Evolutionary conservation across 257 asterid species (phyloP), one percentile per base, ranked within the genome.

Genomic region (Fraxinus pennsylvanica): DNA sequence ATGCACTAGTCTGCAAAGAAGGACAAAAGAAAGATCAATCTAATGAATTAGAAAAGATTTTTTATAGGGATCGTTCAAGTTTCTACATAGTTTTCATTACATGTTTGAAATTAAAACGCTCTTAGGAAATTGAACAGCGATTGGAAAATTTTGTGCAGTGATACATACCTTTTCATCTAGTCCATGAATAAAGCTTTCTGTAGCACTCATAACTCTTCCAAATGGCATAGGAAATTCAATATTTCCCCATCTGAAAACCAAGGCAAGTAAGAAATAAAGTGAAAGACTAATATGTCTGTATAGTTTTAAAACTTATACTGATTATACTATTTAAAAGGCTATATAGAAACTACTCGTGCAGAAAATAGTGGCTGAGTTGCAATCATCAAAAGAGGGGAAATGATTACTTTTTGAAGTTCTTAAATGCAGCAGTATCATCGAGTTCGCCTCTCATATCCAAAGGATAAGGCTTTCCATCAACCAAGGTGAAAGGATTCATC

Each of bases 361-460:
- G 30, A 65, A 74, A 4, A 66, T n/a, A 68, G 63, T 52, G 19
- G 5, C 25, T 3, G 25, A 63, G 15, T 2, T 63, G 15, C 15
- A 73, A 74, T 33, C 67, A 77, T 73, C 13, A 1, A 50, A 73
- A 22, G 41, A 12, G 8, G 50, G n/a, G 22, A 72, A 30, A 12
- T n/a, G 29, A 47, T 76, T 90, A 94, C 99, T 89, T 94, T 81
- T 94, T 94, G 90, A 92, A 92, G 92, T 94, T 94, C 90, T 94
- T 94, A 82, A 94, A 94, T 81, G 97, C 87, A 80, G 99, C 99
- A 63, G 99, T 94, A 50, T 94, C 97, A 75, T 94, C 97, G 41
- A 94, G 97, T 85, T 94, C 99, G 85, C 99, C 97, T 81, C 99
- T 88, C 97, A 94, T 94, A 77, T 94, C 99, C 86, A 94, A 72